Evolutionary conservation across 495 filamentous ascomycete genomes (phyloP).

Genomic region (Penicillium turbatum): DNA sequence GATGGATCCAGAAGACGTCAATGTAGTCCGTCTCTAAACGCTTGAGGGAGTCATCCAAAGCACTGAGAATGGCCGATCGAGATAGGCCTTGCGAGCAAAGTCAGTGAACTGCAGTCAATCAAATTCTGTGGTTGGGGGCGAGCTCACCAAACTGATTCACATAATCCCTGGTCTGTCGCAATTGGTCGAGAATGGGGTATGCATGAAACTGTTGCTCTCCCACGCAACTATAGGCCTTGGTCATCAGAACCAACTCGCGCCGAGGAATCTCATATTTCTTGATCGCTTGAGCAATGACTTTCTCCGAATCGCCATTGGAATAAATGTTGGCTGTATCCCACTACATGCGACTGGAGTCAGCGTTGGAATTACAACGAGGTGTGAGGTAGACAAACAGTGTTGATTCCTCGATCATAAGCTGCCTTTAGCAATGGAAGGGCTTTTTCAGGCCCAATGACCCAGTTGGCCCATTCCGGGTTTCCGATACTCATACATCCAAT

Average conservation of each 20-base stretch:
- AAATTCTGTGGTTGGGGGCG: too few relatives aligned
- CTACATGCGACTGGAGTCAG: not conserved
- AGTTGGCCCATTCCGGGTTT: conserved; percentile 6
- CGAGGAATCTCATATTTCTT: conserved; percentile 69
- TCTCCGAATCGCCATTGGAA: conserved; percentile 63
- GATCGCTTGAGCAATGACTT: conserved; percentile 67
- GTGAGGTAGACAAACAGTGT: conserved; percentile 33
- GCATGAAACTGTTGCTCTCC: not conserved
- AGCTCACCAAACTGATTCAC: conserved; percentile 30
- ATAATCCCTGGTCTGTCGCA: conserved; percentile 27
- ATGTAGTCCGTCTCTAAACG: conserved; percentile 59
- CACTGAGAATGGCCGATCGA: conserved; percentile 54
- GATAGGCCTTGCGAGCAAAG: conserved; percentile 40
- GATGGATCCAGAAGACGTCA: conserved; percentile 64
- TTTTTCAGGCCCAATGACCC: conserved; percentile 10
- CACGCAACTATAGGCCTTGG: conserved; percentile 39
- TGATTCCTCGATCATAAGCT: conserved; percentile 38
- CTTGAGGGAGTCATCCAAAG: conserved; percentile 54
- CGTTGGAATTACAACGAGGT: conserved; percentile 12
- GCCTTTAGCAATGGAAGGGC: conserved; percentile 34
- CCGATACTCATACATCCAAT: conserved; percentile 12
- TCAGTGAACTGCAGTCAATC: not conserved
- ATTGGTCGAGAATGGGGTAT: not conserved
- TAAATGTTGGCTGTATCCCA: conserved; percentile 45
- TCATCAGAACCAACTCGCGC: conserved; percentile 61